Evolutionary conservation across 768 basidiomycete species (phyloP).

Genomic region (Tylopilus sp.): DNA sequence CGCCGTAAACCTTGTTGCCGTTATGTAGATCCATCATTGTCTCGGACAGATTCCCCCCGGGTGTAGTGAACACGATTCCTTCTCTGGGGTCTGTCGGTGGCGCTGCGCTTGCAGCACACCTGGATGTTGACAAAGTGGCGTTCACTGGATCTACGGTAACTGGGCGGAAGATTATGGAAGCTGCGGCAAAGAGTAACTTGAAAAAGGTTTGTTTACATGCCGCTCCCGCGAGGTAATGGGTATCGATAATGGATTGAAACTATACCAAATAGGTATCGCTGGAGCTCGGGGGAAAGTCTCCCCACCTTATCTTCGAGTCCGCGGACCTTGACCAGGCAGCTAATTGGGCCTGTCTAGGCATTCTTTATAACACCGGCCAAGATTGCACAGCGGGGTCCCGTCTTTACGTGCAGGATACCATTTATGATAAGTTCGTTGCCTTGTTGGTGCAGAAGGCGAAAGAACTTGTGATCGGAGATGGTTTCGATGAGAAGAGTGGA

Average conservation of each 20-base stretch:
- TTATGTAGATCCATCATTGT: slow-evolving; percentile 15
- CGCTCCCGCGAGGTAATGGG: slow-evolving; percentile 23
- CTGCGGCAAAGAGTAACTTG: slow-evolving; percentile 89
- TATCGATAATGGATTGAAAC: slow-evolving; percentile 10
- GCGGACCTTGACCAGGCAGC: slow-evolving; percentile 87
- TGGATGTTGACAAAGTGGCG: slow-evolving; percentile 88
- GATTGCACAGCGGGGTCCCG: slow-evolving; percentile 93
- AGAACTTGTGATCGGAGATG: slow-evolving; percentile 72
- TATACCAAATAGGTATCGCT: slow-evolving; percentile 62
- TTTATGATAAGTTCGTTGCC: slow-evolving; percentile 82
- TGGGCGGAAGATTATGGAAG: slow-evolving; percentile 87
- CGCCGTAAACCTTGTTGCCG: slow-evolving; percentile 1
- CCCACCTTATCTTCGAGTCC: slow-evolving; percentile 84
- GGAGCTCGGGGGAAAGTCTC: slow-evolving; percentile 93
- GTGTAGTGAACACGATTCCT: slow-evolving; percentile 86
- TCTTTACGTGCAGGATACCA: slow-evolving; percentile 80
- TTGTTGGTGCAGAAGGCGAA: slow-evolving; percentile 65
- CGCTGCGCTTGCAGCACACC: slow-evolving; percentile 78
- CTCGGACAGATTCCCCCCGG: slow-evolving; percentile 74
- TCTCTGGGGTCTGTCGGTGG: slow-evolving; percentile 82
- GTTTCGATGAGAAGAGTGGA: slow-evolving; percentile 67
- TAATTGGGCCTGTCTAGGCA: slow-evolving; percentile 81
- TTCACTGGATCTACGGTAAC: slow-evolving; percentile 93
- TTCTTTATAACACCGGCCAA: slow-evolving; percentile 88
- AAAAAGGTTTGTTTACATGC: slow-evolving; percentile 65